Evolutionary conservation across 2,329 filamentous ascomycete genomes (phyloP), one percentile per base, ranked within the genome.

Genomic region (Oidium heveae): DNA sequence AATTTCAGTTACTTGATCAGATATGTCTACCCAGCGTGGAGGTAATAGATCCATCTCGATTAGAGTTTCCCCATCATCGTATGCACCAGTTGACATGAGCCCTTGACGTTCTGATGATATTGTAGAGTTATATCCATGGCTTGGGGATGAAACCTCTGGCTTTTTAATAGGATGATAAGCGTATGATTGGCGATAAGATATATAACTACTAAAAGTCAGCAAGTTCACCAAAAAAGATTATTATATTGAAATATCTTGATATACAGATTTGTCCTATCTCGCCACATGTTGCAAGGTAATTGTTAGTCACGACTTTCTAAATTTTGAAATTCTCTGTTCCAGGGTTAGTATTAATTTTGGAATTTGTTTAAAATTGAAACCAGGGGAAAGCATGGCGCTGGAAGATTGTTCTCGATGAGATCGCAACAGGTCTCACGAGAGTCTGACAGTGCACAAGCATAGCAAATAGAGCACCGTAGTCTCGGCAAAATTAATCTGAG

Each of bases 131-230:
- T 78, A 79, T 68, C 74, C 75, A 72, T 76, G 74, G 61, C 71
- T 65, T 37, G 63, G 54, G 5, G 56, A 57, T 13, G 59, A 71
- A 70, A 83, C 84, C 63, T 81, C 81, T 61, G 80, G 79, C 70
- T 87, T 86, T 70, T 93, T 88, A 57, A 80, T 77, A 54, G 91
- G 91, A 67, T 95, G 88, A 69, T 96, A 91, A 63, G 87, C 80
- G 70, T 95, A 96, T 64, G 89, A 96, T 72, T 98, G 91, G 65
- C 91, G 88, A 74, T 96, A 98, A 69, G 91, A 96, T 67, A 98
- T 91, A 69, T 93, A 98, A 67, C 89, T 94, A 65, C 44, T 56
- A 43, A 52, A 52, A 55, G 60, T 68, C 61, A 68, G 60, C 62
- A 57, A 55, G 37, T 54, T 57, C 58, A 59, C 56, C 59, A 56